These are phyloP conservation scores for Colletotrichum noveboracense DNA, from an alignment of 2,329 filamentous ascomycete species.

Conservation along the genomic window DNA sequence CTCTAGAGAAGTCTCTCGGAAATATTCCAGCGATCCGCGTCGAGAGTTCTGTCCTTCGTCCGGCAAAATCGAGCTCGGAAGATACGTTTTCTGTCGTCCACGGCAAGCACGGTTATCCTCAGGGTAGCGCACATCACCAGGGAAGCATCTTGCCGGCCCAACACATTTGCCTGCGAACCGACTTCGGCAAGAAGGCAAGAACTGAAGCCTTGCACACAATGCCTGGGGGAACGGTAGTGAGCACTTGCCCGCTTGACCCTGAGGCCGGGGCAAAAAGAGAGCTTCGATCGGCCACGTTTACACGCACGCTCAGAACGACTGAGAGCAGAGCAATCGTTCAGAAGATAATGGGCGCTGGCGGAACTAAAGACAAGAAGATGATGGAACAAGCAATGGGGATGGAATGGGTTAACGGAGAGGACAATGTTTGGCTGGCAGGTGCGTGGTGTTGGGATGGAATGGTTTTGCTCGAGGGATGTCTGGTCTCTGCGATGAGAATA, in stretches of 20 bases:
- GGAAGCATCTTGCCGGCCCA: constrained; percentile 31
- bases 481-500: constrained; percentile 62
- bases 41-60: constrained; percentile 48
- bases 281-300: constrained; percentile 54
- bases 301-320: constrained; percentile 40
- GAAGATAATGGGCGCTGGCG: too few species aligned
- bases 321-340: too few species aligned
- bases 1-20: constrained; percentile 39
- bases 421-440: constrained; percentile 59
- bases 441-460: constrained; percentile 71
- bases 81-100: constrained; percentile 9
- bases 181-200: constrained; percentile 30
- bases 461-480: constrained; percentile 66
- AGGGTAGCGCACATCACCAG: constrained; percentile 31
- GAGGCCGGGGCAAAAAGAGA: constrained; percentile 40
- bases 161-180: constrained; percentile 39
- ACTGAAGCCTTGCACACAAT: constrained; percentile 60
- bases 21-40: constrained; percentile 54
- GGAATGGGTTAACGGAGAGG: constrained; percentile 48
- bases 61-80: background rate
- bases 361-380: too few species aligned
- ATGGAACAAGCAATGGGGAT: too few species aligned
- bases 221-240: constrained; percentile 55
- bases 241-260: constrained; percentile 50
- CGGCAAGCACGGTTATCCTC: background rate